Base-by-base conservation (phyloP, 2,329 filamentous ascomycete genomes). In the Hymenoscyphus occultus region DNA sequence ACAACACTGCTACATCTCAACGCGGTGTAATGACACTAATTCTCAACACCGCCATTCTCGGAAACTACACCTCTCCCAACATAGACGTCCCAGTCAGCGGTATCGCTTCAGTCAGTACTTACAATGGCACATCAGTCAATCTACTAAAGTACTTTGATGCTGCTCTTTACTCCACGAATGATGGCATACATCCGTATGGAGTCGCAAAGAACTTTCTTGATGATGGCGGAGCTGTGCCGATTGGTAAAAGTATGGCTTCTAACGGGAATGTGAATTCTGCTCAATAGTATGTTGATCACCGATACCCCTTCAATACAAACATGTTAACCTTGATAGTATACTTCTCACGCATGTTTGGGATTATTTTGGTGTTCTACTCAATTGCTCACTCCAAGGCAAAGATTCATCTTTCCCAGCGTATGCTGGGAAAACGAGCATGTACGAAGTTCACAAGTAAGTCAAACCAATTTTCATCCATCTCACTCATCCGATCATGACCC, bases 1-100 rank as follows among this genome's bases (percentile, higher is more conserved):
- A 83, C n/a, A 87, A 86, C 77, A 86, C 81, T 28, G 82, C 82
- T 13, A 80, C 78, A 56, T 87, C 85, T 72, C 84, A 88, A 74
- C 76, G 80, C 56, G 82, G 80, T 0, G 77, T 87, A 4, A 70
- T 87, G 71, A 84, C 81, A 0, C 76, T 84, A 1, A 74, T 87
- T 4, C 83, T 87, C 70, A 86, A 87, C 76, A 86, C 84, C 2
- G 85, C 81, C n/a, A 83, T 87, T 65, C 84, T 86, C 67, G 84
- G 85, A 19, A 85, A 85, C 74, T 86, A 85, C 73, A 84, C 82
- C 2, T 75, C 75, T 67, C 82, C 82, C 65, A 85, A 84, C 67
- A 79, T 82, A 35, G 79, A 80, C 63, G 74, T 85, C 69, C 73
- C 70, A 4, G 84, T 86, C 1, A 78, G 81, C 13, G 84, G 84